Percentiles rank a stretch among this genome's conserved stretches.
Conservation (phyloP, 495 filamentous ascomycete genomes). For the Penicillium daleae region DNA sequence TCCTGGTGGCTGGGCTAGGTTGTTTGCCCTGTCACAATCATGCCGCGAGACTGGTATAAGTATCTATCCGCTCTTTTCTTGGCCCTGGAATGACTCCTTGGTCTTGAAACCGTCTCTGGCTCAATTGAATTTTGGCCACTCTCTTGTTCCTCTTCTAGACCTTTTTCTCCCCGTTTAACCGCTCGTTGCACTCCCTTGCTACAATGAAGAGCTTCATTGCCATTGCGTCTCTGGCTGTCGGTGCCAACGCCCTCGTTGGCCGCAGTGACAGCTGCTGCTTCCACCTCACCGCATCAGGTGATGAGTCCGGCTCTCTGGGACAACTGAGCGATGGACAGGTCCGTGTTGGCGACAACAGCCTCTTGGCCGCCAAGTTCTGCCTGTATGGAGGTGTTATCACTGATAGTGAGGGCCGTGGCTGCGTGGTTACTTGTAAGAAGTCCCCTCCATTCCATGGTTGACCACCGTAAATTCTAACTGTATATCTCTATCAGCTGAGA, state of each 20-base stretch:
- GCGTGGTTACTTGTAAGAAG: constrained; percentile 57
- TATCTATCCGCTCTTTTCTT: neutral
- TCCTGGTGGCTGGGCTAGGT: neutral
- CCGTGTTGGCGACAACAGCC: constrained; percentile 45
- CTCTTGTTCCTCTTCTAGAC: neutral
- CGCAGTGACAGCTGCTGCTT: constrained; percentile 49
- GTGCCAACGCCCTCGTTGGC: constrained; percentile 40
- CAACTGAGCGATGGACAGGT: constrained; percentile 58
- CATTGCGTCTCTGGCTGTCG: constrained; percentile 36
- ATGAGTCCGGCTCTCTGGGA: constrained; percentile 48
- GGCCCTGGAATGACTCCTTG: neutral
- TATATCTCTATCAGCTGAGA: constrained; percentile 44
- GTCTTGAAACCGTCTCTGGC: neutral
- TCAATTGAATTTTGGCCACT: neutral
- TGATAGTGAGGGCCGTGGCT: constrained; percentile 56
- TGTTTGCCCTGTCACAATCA: constrained; percentile 1
- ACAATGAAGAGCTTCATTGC: constrained; percentile 37
- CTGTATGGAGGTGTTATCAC: constrained; percentile 48
- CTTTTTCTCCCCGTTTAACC: neutral
- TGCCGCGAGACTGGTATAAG: neutral
- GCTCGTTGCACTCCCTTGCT: neutral
- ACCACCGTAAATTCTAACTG: constrained; percentile 7
- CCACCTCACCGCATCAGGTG: constrained; percentile 46
- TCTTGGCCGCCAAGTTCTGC: constrained; percentile 43
- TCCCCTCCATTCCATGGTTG: neutral